Evolutionary conservation across 768 basidiomycete species (phyloP).

Genomic region (Leccinum arenicola): DNA sequence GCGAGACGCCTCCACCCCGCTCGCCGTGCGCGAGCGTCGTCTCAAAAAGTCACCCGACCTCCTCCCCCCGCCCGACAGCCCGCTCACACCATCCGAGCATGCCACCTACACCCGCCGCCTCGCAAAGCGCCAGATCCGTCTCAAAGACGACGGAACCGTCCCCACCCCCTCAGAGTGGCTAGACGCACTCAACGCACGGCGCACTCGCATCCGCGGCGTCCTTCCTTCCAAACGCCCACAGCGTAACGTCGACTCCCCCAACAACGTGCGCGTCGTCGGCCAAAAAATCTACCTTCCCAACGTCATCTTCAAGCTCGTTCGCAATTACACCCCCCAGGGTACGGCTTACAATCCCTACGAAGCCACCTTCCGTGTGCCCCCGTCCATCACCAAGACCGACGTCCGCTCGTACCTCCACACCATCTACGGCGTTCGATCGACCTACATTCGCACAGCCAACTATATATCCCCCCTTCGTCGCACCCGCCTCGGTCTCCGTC

Average conservation of each 20-base stretch:
- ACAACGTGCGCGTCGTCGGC: conserved; percentile 57
- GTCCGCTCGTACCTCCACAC: conserved; percentile 80
- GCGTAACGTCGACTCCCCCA: conserved; percentile 32
- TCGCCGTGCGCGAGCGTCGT: conserved; percentile 71
- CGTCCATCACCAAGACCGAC: conserved; percentile 89
- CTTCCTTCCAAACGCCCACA: conserved; percentile 30
- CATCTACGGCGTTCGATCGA: conserved; percentile 85
- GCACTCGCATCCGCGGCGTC: conserved; percentile 70
- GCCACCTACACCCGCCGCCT: conserved; percentile 57
- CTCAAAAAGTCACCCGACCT: conserved; percentile 44
- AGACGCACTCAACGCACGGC: conserved; percentile 49
- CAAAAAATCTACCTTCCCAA: conserved; percentile 90
- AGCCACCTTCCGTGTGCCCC: conserved; percentile 91
- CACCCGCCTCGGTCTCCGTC: conserved; percentile 23
- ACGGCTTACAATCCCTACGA: conserved; percentile 91
- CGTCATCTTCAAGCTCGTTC: conserved; percentile 74
- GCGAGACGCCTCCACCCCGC: conserved; percentile 67
- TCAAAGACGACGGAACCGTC: conserved; percentile 30
- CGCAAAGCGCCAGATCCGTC: conserved; percentile 49
- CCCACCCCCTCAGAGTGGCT: conserved; percentile 60
- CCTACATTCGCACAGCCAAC: conserved; percentile 95
- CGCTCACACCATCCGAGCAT: conserved; percentile 65
- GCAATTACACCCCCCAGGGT: conserved; percentile 74
- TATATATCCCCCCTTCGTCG: conserved; percentile 59
- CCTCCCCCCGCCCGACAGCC: conserved; percentile 37